Percentiles rank a stretch among this genome's conserved stretches.
These are phyloP conservation scores for Collybiopsis luxurians DNA, from an alignment of 768 basidiomycete species.

Conservation along the genomic window DNA sequence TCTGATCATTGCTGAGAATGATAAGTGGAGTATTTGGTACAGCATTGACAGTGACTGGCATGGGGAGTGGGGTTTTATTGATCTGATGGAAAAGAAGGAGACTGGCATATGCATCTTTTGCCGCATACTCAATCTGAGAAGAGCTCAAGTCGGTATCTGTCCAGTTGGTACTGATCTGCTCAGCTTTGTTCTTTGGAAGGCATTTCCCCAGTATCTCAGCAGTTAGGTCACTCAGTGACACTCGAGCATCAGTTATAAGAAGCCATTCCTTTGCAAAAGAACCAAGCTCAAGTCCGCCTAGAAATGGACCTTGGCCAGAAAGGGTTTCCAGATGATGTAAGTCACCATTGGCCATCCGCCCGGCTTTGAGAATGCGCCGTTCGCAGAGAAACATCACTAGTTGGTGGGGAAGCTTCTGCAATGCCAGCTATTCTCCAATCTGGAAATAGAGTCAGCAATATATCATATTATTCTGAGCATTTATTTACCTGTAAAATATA, in stretches of 20 bases:
- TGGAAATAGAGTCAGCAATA: too few relatives aligned
- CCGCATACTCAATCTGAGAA: too few relatives aligned
- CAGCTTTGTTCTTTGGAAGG: slow-evolving; percentile 9
- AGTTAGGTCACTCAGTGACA: slow-evolving; percentile 7
- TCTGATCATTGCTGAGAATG: too few relatives aligned
- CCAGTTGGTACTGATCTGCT: too few relatives aligned
- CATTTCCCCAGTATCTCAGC: slow-evolving; percentile 3
- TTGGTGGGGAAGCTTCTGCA: background rate
- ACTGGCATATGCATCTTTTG: too few relatives aligned
- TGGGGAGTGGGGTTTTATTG: too few relatives aligned
- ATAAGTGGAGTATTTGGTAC: too few relatives aligned
- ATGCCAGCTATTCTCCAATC: slow-evolving; percentile 25
- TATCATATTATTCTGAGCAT: slow-evolving; percentile 39
- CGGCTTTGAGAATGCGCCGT: slow-evolving; percentile 8
- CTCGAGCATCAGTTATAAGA: background rate
- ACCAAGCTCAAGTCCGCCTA: slow-evolving; percentile 5
- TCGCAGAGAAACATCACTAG: background rate
- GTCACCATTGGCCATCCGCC: slow-evolving; percentile 8
- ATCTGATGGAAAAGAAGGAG: too few relatives aligned
- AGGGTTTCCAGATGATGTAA: background rate
- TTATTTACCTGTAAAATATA: too few relatives aligned
- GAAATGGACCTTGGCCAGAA: slow-evolving; percentile 1
- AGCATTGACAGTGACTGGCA: too few relatives aligned
- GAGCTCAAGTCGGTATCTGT: too few relatives aligned
- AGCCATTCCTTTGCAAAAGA: slow-evolving; percentile 8